phyloP scores from a whole-genome alignment of 768 basidiomycete genomes.

The Naganishia randhawae region DNA sequence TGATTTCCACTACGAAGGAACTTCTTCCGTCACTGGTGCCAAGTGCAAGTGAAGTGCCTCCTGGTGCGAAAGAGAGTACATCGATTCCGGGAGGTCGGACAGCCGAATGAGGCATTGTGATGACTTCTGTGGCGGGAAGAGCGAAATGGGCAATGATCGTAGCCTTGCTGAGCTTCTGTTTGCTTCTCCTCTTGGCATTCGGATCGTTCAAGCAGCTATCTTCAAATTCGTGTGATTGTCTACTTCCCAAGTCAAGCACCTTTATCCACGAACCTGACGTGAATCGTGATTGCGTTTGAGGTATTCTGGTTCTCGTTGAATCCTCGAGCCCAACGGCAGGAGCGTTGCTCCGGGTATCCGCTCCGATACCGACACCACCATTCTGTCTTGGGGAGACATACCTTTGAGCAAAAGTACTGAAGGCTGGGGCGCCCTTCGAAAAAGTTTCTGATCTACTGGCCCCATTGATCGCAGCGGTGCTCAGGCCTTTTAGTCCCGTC shows the following conservation, averaged over 20 bases:
- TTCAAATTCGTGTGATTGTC: not conserved
- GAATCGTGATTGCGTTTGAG: not conserved
- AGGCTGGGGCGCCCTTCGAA: constrained; percentile 25
- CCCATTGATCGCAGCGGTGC: constrained; percentile 20
- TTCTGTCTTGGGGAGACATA: not conserved
- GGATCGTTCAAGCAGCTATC: not conserved
- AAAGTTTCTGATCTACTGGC: constrained; percentile 24
- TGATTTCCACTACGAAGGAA: constrained; percentile 21
- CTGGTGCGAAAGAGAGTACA: constrained; percentile 11
- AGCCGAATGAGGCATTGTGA: not conserved
- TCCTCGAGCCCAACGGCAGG: not conserved
- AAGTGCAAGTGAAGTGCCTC: constrained; percentile 10
- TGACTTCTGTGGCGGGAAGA: constrained; percentile 16
- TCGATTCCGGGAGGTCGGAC: not conserved
- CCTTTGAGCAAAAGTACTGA: constrained; percentile 18
- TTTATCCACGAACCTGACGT: constrained; percentile 21
- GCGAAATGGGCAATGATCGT: constrained; percentile 19
- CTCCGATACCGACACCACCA: not conserved
- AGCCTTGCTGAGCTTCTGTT: not conserved
- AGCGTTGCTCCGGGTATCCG: not conserved
- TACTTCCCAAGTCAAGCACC: constrained; percentile 19
- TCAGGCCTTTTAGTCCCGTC: constrained; percentile 26
- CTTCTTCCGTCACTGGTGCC: constrained; percentile 11
- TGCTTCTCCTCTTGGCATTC: not conserved
- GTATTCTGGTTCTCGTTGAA: not conserved